These are phyloP conservation scores for Ceratocystis ficicola DNA, from an alignment of 2,329 filamentous ascomycete genomes.

Conservation along the genomic window DNA sequence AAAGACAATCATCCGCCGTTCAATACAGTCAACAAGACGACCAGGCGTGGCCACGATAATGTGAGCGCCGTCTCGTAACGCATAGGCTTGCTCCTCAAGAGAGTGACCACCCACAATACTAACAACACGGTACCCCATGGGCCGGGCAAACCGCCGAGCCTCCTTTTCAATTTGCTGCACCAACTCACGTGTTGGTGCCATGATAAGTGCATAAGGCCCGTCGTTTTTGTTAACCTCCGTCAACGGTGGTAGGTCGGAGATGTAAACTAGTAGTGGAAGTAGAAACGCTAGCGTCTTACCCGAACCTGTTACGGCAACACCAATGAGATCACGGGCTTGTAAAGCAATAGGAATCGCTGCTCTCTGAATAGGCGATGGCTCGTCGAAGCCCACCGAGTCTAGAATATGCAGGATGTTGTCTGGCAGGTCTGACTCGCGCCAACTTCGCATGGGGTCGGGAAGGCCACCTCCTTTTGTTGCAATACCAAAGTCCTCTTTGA, in stretches of 20 bases:
- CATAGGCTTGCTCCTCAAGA: conserved; percentile 84
- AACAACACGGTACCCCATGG: conserved; percentile 85
- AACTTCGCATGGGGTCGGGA: conserved; percentile 91
- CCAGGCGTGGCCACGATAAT: conserved; percentile 98
- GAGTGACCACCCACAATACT: conserved; percentile 97
- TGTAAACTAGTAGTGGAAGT: conserved; percentile 85
- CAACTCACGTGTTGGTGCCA: conserved; percentile 91
- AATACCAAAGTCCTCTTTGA: conserved; percentile 99
- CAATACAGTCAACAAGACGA: conserved; percentile 92
- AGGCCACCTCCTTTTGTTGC: conserved; percentile 82
- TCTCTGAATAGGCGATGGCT: conserved; percentile 83
- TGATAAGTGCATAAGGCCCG: conserved; percentile 91
- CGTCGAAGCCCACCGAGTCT: conserved; percentile 72
- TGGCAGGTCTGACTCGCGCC: conserved; percentile 75
- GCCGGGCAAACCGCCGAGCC: conserved; percentile 80
- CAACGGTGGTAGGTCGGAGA: conserved; percentile 74
- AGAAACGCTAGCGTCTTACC: conserved; percentile 96
- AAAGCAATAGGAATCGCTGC: conserved; percentile 92
- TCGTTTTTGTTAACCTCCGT: conserved; percentile 82
- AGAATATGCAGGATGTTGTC: conserved; percentile 68
- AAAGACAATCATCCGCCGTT: conserved; percentile 78
- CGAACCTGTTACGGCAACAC: conserved; percentile 93
- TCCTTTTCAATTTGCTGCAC: conserved; percentile 95
- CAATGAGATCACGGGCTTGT: conserved; percentile 89
- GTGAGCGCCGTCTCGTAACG: conserved; percentile 81